Evolutionary conservation across 2,329 filamentous ascomycete species (phyloP).

Genomic region (Pochonia chlamydosporia): DNA sequence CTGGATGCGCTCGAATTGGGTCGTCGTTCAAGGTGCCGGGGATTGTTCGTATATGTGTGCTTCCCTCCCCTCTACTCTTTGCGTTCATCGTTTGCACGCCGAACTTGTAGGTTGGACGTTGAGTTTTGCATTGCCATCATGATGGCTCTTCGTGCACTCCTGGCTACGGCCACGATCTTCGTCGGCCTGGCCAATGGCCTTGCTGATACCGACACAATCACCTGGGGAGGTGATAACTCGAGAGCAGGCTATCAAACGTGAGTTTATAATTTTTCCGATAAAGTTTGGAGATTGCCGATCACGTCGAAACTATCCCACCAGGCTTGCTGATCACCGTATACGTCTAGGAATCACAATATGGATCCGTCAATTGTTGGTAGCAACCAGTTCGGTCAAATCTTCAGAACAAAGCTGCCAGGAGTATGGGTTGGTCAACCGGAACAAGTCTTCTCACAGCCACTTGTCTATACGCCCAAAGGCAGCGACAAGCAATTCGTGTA

Average conservation of each 20-base stretch:
- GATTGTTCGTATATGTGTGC: background rate
- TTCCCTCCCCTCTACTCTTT: background rate
- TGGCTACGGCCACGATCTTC: slow-evolving; percentile 28
- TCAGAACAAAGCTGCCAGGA: slow-evolving; percentile 45
- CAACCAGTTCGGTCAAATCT: slow-evolving; percentile 49
- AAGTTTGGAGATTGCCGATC: background rate
- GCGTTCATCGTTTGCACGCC: background rate
- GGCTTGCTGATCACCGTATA: background rate
- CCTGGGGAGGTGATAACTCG: slow-evolving; percentile 53
- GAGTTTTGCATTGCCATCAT: slow-evolving; percentile 9
- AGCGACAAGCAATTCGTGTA: slow-evolving; percentile 47
- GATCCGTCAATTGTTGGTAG: slow-evolving; percentile 52
- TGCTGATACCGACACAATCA: slow-evolving; percentile 49
- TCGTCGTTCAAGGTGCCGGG: background rate
- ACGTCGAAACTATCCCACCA: too few species aligned
- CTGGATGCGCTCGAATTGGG: background rate
- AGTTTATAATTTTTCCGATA: slow-evolving; percentile 14
- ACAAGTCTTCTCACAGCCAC: slow-evolving; percentile 46
- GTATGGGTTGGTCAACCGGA: slow-evolving; percentile 43
- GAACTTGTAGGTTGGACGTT: background rate
- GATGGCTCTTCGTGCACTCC: slow-evolving; percentile 19
- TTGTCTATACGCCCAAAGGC: slow-evolving; percentile 41
- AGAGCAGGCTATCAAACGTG: slow-evolving; percentile 48
- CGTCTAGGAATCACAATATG: slow-evolving; percentile 53
- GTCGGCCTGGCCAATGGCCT: slow-evolving; percentile 28